Evolutionary conservation across 2,329 filamentous ascomycete species (phyloP).

Genomic region (Aspergillus sp.): DNA sequence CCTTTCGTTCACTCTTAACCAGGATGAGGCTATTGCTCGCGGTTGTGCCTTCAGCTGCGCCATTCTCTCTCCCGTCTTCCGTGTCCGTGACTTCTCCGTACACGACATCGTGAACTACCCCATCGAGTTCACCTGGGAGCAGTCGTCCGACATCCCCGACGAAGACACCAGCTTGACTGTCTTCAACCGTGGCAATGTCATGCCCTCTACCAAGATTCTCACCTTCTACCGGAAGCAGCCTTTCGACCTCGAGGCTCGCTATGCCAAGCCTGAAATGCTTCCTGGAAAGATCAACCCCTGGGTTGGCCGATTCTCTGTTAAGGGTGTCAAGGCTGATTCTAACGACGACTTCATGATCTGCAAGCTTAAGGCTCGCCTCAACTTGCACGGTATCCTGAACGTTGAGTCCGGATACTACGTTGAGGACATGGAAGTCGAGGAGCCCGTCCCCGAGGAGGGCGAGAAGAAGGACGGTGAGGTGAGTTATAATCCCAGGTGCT

Average conservation of each 20-base stretch:
- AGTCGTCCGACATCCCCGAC: slow-evolving; percentile 95
- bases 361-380: slow-evolving; percentile 96
- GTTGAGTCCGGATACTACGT: slow-evolving; percentile 97
- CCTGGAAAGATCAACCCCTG: slow-evolving; percentile 89
- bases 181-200: slow-evolving; percentile 93
- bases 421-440: slow-evolving; percentile 95
- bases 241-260: slow-evolving; percentile 93
- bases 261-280: slow-evolving; percentile 78
- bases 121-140: slow-evolving; percentile 98
- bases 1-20: slow-evolving; percentile 95
- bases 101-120: slow-evolving; percentile 98
- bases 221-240: slow-evolving; percentile 98
- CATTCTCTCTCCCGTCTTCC: slow-evolving; percentile 95
- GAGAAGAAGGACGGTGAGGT: slow-evolving; percentile 58
- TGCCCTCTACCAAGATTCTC: slow-evolving; percentile 98
- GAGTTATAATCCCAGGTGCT: slow-evolving; percentile 18
- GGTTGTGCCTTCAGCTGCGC: slow-evolving; percentile 97
- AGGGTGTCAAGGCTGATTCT: slow-evolving; percentile 88
- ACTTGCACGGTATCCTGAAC: slow-evolving; percentile 93
- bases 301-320: slow-evolving; percentile 97
- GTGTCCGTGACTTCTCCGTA: slow-evolving; percentile 94
- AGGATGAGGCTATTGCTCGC: slow-evolving; percentile 93
- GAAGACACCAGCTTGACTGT: slow-evolving; percentile 96
- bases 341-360: slow-evolving; percentile 99
- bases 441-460: slow-evolving; percentile 74